phyloP scores from a whole-genome alignment of 225 moss, liverwort and hornwort species.

The Anthoceros angustus region DNA sequence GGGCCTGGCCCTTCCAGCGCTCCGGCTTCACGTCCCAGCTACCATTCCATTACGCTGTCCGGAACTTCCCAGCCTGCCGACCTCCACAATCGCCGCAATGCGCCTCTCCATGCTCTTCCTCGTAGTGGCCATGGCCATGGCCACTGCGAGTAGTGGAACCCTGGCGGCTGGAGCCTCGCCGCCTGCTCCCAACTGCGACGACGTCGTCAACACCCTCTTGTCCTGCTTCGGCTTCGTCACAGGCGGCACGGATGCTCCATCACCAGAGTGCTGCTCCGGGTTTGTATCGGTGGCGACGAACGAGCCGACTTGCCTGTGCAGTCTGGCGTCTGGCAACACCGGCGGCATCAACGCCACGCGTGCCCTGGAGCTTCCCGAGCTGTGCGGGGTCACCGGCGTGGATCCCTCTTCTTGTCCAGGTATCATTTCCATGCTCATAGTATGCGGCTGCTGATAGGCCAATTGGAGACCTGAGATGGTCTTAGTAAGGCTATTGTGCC shows the following conservation, averaged over 20 bases:
- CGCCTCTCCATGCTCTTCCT: not conserved
- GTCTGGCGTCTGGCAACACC: not conserved
- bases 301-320: not conserved
- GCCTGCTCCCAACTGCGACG: slow-evolving; percentile 1
- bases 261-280: not conserved
- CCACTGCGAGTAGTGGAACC: not conserved
- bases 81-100: not conserved
- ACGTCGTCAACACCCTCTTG: not conserved
- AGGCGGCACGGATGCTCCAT: not conserved
- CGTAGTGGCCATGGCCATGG: not conserved
- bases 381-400: not conserved
- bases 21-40: too few species aligned
- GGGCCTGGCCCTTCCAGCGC: too few species aligned
- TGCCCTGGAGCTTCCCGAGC: not conserved
- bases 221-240: not conserved
- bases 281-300: not conserved
- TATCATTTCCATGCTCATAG: not conserved
- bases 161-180: not conserved
- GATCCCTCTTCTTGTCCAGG: not conserved
- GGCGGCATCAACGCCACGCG: slow-evolving; percentile 2
- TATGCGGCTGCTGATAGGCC: too few species aligned
- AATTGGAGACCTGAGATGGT: too few species aligned
- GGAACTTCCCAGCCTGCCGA: not conserved
- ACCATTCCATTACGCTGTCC: too few species aligned
- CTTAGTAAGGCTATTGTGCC: too few species aligned